Evolutionary conservation across 2,329 filamentous ascomycete species (phyloP).

Genomic region (Metarhizium album): DNA sequence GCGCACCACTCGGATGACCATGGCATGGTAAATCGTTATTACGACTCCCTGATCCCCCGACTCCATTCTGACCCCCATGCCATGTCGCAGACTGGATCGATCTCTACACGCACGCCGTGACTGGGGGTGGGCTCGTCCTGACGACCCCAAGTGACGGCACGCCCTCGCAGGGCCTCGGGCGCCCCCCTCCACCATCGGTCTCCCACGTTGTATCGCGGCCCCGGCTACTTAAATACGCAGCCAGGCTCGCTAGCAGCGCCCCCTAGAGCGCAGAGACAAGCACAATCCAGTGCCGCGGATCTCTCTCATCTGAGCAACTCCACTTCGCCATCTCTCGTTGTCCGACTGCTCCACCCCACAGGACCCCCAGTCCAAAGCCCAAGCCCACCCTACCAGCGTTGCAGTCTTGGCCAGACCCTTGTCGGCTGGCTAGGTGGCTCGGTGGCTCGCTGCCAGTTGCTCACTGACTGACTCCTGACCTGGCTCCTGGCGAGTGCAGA

Average conservation of each 20-base stretch:
- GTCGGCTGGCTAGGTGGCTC: conserved; percentile 2
- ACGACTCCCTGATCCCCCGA: neutral
- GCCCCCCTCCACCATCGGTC: conserved; percentile 4
- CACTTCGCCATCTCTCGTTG: conserved; percentile 12
- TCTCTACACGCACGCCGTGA: neutral
- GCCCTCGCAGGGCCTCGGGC: neutral
- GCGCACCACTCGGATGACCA: neutral
- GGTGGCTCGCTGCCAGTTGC: neutral
- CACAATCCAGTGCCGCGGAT: conserved; percentile 24
- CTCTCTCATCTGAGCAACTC: conserved; percentile 15
- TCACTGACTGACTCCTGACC: neutral
- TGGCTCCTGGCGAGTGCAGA: no score
- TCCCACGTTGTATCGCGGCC: conserved; percentile 13
- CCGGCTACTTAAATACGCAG: conserved; percentile 7
- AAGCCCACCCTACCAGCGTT: neutral
- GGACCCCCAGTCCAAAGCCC: neutral
- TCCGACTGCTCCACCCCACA: no score
- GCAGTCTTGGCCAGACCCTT: conserved; percentile 5
- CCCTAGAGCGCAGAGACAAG: conserved; percentile 16
- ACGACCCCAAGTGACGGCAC: neutral
- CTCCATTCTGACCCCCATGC: neutral
- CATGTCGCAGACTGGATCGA: neutral
- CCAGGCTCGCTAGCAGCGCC: conserved; percentile 14
- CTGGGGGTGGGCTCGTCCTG: neutral
- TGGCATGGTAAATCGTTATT: neutral